Evolutionary conservation across 208 protist genomes (phyloP).

Genomic region (Leishmania gerbilli): DNA sequence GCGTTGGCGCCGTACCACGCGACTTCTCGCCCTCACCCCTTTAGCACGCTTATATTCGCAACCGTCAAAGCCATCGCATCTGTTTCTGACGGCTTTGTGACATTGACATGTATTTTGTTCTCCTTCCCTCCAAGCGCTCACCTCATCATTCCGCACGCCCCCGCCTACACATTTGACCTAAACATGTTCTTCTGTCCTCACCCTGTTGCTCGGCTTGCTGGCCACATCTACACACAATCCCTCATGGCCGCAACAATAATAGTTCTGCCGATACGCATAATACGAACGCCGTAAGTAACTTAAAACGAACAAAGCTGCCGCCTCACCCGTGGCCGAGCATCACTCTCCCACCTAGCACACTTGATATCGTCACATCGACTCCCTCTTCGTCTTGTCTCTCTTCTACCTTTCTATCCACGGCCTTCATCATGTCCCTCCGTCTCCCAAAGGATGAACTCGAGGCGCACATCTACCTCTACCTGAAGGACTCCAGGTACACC

Average conservation of each 20-base stretch:
- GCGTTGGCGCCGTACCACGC: neutral
- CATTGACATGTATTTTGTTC: neutral
- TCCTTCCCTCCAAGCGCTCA: neutral
- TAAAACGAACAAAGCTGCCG: neutral
- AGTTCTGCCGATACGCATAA: conserved; percentile 7
- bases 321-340: neutral
- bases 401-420: neutral
- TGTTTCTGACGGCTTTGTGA: neutral
- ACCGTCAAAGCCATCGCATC: neutral
- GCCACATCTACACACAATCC: neutral
- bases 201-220: neutral
- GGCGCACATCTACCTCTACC: conserved; percentile 87
- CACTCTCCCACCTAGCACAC: neutral
- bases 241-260: neutral
- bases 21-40: neutral
- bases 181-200: neutral
- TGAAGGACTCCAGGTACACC: conserved; percentile 71
- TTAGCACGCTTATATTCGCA: neutral
- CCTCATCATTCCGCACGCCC: neutral
- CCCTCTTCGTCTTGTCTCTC: neutral
- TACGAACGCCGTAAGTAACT: neutral
- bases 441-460: conserved; percentile 83
- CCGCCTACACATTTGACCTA: neutral
- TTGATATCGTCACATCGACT: neutral
- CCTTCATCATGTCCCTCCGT: conserved; percentile 43